A percentile compares a stretch with the other conserved stretches of the same genome.
Conservation (phyloP, 2,329 filamentous ascomycete genomes). For the Trichoderma brevicompactum region DNA sequence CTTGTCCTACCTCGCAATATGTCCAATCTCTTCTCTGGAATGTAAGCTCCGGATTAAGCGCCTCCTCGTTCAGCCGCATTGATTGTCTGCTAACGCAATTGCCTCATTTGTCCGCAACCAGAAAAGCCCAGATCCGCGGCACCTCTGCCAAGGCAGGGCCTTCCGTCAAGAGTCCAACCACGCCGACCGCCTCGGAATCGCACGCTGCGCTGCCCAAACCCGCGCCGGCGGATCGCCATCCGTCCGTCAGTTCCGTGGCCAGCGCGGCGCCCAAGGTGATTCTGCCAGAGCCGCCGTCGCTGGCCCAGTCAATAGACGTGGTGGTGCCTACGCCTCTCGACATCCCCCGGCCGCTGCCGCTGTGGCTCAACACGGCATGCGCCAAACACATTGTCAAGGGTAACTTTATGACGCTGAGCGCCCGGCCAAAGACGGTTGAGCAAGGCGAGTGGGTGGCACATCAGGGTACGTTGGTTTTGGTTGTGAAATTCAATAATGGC, state of each 20-base stretch:
- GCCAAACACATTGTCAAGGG: constrained; percentile 92
- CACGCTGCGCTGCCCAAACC: constrained; percentile 38
- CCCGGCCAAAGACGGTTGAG: constrained; percentile 90
- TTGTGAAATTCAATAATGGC: too few species aligned
- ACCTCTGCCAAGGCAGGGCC: constrained; percentile 28
- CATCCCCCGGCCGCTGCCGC: constrained; percentile 47
- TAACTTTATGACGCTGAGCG: constrained; percentile 97
- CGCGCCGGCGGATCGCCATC: constrained; percentile 31
- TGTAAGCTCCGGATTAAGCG: constrained; percentile 51
- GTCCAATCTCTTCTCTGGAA: constrained; percentile 66
- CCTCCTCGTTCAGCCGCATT: constrained; percentile 3
- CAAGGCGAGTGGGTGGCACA: constrained; percentile 96
- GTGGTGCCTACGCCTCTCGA: constrained; percentile 58
- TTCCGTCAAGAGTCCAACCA: constrained; percentile 23
- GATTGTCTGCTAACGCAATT: constrained; percentile 16
- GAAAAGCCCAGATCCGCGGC: constrained; percentile 29
- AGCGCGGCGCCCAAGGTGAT: constrained; percentile 62
- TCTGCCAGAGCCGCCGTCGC: constrained; percentile 66
- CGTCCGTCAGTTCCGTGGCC: constrained; percentile 51
- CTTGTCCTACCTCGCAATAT: constrained; percentile 41
- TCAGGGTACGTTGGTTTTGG: constrained; percentile 64
- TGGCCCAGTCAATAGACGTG: constrained; percentile 69
- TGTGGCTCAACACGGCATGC: constrained; percentile 76
- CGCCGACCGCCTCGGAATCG: constrained; percentile 13
- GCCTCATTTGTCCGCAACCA: constrained; percentile 9